Evolutionary conservation across 2,329 filamentous ascomycete species (phyloP), one percentile per base, ranked within the genome.

Genomic region (Hymenoscyphus occultus): DNA sequence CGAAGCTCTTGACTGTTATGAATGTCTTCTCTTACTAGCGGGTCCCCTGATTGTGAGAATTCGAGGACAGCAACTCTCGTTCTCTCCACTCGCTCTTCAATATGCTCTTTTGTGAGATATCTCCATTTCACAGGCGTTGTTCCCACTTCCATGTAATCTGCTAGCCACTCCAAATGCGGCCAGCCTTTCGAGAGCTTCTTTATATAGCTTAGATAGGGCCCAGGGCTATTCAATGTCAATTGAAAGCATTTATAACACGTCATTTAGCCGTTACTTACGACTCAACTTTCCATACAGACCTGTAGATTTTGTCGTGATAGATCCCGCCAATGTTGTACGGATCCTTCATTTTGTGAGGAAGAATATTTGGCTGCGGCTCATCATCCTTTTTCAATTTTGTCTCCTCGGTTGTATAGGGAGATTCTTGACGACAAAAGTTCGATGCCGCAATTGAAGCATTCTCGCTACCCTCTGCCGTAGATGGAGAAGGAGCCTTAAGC

Each of bases 121-220:
- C 39, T 60, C 64, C 64, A 66, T 64, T 62, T 64, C 13, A 64
- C 35, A 6, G 62, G 61, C 2, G 61, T 59, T 7, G 64, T 66
- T 5, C 61, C 61, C 13, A 66, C 57, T 64, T 66, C 61, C 64
- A 66, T 66, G 48, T 62, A 66, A 39, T 66, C 64, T 14, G 64
- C 61, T 13, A 66, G 56, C 58, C 56, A 60, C 31, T 54, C 42
- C 5, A 66, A 45, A 39, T 64, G 61, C 48, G 64, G 64, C 64
- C 64, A 66, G 39, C 51, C 56, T 35, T 59, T 39, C 13, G 51
- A 59, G 6, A 66, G 9, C 1, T 13, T 14, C 40, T 61, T 66
- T 14, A 66, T 9, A 48, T 64, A 59, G 22, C 35, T 22, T 32
- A 66, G 48, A 59, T 66, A 66, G 5, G 64, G 65, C 22, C 56